Conservation (phyloP, 2,329 filamentous ascomycete genomes). For the Aspergillus fructus region DNA sequence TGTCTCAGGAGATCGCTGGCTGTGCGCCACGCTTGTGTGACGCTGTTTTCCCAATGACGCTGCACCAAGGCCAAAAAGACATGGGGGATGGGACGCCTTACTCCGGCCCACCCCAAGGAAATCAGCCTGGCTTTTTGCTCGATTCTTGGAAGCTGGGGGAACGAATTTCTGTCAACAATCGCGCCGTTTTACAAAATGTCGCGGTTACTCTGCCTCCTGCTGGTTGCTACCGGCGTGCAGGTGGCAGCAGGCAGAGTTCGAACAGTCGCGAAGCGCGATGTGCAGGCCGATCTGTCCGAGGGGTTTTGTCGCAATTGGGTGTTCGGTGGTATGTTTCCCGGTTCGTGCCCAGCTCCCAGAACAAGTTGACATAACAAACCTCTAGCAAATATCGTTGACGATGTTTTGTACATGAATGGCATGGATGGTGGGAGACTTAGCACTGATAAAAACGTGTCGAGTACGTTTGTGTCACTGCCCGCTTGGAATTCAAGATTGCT, state of each 20-base stretch:
- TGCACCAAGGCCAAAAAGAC: no score
- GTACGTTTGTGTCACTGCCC: background rate
- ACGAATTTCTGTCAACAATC: background rate
- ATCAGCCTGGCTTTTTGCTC: background rate
- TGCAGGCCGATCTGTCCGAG: constrained; percentile 7
- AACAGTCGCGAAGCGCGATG: background rate
- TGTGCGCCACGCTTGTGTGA: background rate
- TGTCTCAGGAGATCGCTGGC: background rate
- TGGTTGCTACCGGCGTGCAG: background rate
- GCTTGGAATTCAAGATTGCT: background rate
- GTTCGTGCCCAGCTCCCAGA: background rate
- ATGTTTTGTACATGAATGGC: constrained; percentile 15
- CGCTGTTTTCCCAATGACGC: background rate
- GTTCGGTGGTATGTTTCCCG: constrained; percentile 13
- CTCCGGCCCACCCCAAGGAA: background rate
- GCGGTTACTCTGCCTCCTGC: background rate
- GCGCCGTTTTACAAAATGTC: background rate
- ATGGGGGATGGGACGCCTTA: background rate
- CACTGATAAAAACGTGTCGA: constrained; percentile 8
- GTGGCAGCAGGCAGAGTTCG: background rate
- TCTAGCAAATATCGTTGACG: constrained; percentile 15
- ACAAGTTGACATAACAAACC: background rate
- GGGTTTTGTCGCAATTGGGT: constrained; percentile 19
- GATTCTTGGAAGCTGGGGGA: background rate
- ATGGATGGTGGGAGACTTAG: constrained; percentile 15